Percentiles rank a stretch among this genome's conserved stretches.
Conservation (phyloP, 306 rosid species). For the Bauhinia variegata region DNA sequence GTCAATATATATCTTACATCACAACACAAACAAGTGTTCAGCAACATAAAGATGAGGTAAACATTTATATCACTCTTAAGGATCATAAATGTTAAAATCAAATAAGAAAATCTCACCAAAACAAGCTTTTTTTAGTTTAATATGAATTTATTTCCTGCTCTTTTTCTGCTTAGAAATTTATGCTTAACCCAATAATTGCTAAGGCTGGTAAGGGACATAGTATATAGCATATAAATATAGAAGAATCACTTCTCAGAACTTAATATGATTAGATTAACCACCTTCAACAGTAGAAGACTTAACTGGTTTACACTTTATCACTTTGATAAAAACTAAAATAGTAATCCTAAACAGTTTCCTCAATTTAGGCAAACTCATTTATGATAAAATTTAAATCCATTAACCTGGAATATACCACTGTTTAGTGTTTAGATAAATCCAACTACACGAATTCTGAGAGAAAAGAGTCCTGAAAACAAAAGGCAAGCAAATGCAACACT, state of each 20-base stretch:
- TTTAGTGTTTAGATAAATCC: slow-evolving; percentile 23
- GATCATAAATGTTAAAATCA: not conserved
- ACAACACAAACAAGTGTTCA: slow-evolving; percentile 14
- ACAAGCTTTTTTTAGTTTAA: slow-evolving; percentile 23
- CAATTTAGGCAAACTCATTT: slow-evolving; percentile 10
- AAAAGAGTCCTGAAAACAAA: slow-evolving; percentile 11
- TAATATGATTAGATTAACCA: not conserved
- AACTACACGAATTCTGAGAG: slow-evolving; percentile 1
- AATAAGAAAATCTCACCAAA: slow-evolving; percentile 19
- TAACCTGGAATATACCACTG: slow-evolving; percentile 8
- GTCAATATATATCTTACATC: slow-evolving; percentile 16
- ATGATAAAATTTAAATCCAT: slow-evolving; percentile 16
- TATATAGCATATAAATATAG: slow-evolving; percentile 3
- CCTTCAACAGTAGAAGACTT: slow-evolving; percentile 1
- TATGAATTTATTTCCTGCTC: slow-evolving; percentile 19
- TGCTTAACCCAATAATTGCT: not conserved
- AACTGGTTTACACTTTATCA: slow-evolving; percentile 22
- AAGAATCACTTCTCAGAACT: slow-evolving; percentile 18
- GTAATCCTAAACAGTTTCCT: slow-evolving; percentile 10
- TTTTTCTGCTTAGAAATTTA: slow-evolving; percentile 18
- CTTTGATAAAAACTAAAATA: slow-evolving; percentile 15
- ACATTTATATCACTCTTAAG: slow-evolving; percentile 14
- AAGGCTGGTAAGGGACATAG: slow-evolving; percentile 9
- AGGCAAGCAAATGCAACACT: slow-evolving; percentile 16
- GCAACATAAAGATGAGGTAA: slow-evolving; percentile 5